Percentiles rank a stretch among this genome's conserved stretches.
These are phyloP conservation scores for Pythium chondricola DNA, from an alignment of 352 stramenopile species.

Conservation along the genomic window DNA sequence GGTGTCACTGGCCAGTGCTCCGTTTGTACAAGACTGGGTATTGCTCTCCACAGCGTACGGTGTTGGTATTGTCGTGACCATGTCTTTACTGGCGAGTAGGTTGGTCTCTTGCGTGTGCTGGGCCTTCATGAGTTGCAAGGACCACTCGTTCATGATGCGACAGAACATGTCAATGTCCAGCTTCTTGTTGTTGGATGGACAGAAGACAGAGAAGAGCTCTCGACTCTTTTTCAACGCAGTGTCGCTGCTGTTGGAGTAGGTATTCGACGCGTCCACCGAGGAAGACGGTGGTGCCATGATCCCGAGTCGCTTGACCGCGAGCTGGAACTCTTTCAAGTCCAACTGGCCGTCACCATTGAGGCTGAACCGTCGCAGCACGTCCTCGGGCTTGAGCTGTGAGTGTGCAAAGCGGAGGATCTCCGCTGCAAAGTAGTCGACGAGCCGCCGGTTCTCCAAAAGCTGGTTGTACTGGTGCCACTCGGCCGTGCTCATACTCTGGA, in stretches of 20 bases:
- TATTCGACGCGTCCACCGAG: neutral
- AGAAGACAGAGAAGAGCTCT: conserved; percentile 72
- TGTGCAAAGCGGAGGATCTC: conserved; percentile 58
- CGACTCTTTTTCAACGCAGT: conserved; percentile 7
- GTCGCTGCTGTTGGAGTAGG: neutral
- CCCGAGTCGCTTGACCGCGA: conserved; percentile 63
- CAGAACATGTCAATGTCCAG: conserved; percentile 79
- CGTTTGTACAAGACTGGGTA: conserved; percentile 18
- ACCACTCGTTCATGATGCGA: conserved; percentile 78
- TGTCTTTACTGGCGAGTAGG: neutral
- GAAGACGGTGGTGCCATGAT: conserved; percentile 25
- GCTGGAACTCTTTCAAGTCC: conserved; percentile 67
- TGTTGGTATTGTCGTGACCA: conserved; percentile 23
- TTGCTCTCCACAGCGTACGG: conserved; percentile 32
- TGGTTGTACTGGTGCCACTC: conserved; percentile 72
- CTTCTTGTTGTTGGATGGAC: conserved; percentile 54
- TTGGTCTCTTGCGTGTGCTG: conserved; percentile 27
- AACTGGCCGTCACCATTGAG: conserved; percentile 71
- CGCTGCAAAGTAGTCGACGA: conserved; percentile 54
- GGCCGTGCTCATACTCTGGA: conserved; percentile 73
- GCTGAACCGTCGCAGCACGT: conserved; percentile 64
- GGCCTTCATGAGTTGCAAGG: conserved; percentile 43
- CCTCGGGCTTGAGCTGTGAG: conserved; percentile 58
- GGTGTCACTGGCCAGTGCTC: neutral
- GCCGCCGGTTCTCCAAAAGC: conserved; percentile 41